A percentile compares a stretch with the other conserved stretches of the same genome.
These are phyloP conservation scores for Suzukiozyma palmioleophila DNA, from an alignment of 1,139 yeast genomes.

Conservation along the genomic window DNA sequence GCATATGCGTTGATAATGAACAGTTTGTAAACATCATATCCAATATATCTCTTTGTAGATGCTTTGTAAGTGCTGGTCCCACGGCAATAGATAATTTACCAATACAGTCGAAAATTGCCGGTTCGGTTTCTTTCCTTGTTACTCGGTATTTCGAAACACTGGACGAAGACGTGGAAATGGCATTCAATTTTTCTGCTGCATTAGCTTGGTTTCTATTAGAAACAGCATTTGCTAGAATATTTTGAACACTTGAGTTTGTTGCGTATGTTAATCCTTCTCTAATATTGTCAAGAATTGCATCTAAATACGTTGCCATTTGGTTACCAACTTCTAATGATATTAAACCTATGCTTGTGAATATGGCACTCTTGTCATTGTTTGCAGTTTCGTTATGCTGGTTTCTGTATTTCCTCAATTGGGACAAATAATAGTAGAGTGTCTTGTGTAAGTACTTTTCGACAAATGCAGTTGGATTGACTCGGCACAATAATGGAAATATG, in stretches of 20 bases:
- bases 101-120: slow-evolving; percentile 85
- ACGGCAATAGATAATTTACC: slow-evolving; percentile 85
- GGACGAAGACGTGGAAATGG: slow-evolving; percentile 16
- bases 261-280: slow-evolving; percentile 69
- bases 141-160: slow-evolving; percentile 55
- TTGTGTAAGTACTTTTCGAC: slow-evolving; percentile 79
- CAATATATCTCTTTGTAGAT: slow-evolving; percentile 74
- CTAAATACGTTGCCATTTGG: slow-evolving; percentile 83
- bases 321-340: slow-evolving; percentile 82
- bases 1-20: slow-evolving; percentile 76
- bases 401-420: slow-evolving; percentile 70
- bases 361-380: slow-evolving; percentile 64
- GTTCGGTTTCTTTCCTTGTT: slow-evolving; percentile 69
- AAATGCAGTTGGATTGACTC: slow-evolving; percentile 72
- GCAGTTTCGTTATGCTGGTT: slow-evolving; percentile 37
- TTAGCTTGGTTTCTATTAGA: slow-evolving; percentile 17
- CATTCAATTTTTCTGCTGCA: slow-evolving; percentile 7
- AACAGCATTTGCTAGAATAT: slow-evolving; percentile 41
- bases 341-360: slow-evolving; percentile 80
- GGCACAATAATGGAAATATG: slow-evolving; percentile 77
- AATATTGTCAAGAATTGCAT: slow-evolving; percentile 77
- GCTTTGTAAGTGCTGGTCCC: slow-evolving; percentile 93
- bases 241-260: slow-evolving; percentile 36
- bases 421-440: slow-evolving; percentile 71
- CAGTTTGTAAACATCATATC: slow-evolving; percentile 75